Evolutionary conservation across 441 rosid species (phyloP).

Genomic region (Corymbia citriodora): DNA sequence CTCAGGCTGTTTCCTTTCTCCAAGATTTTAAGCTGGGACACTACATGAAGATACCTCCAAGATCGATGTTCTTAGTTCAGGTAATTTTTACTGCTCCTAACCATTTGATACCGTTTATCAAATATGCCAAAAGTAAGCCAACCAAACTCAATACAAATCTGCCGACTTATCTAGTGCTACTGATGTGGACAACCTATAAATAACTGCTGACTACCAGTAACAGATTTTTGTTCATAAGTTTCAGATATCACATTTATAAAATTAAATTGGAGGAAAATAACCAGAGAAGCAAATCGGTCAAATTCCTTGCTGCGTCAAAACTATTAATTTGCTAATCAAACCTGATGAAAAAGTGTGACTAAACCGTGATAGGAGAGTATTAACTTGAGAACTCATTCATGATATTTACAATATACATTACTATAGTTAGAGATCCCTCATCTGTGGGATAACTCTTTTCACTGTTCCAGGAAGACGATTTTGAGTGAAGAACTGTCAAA

Average conservation of each 20-base stretch:
- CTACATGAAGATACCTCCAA: conserved; percentile 94
- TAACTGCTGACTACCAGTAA: not conserved
- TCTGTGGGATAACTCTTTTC: not conserved
- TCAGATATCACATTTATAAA: not conserved
- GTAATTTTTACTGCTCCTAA: conserved; percentile 11
- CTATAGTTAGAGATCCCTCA: not conserved
- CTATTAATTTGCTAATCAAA: not conserved
- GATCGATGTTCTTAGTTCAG: conserved; percentile 90
- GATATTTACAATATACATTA: not conserved
- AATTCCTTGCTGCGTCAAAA: not conserved
- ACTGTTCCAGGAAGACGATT: not conserved
- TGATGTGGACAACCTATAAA: not conserved
- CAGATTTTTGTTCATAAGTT: not conserved
- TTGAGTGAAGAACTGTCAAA: not conserved
- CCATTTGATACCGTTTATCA: not conserved
- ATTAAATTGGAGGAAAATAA: not conserved
- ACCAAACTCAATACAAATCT: not conserved
- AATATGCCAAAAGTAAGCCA: not conserved
- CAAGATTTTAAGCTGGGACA: conserved; percentile 88
- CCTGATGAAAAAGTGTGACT: not conserved
- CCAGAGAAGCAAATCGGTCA: not conserved
- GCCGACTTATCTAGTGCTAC: not conserved
- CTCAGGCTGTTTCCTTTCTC: conserved; percentile 80
- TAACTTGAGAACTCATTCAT: not conserved
- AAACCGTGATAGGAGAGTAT: not conserved